Evolutionary conservation across 2,329 filamentous ascomycete species (phyloP).

Genomic region (Penicillium sp.): DNA sequence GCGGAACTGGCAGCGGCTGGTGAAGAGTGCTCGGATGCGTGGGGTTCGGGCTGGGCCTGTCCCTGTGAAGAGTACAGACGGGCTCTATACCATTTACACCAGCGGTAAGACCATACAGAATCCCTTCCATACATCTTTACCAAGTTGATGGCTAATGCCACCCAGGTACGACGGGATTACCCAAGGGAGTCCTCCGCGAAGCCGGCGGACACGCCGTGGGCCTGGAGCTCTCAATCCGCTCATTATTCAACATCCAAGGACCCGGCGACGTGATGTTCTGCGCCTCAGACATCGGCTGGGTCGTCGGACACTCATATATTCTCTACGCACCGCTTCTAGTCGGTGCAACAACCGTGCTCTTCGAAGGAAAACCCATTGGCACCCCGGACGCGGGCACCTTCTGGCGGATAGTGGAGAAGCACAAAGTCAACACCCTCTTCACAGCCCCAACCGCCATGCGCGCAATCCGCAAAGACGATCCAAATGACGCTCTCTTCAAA

Average conservation of each 20-base stretch:
- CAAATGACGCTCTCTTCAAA: constrained; percentile 69
- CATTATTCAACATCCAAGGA: constrained; percentile 80
- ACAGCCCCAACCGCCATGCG: constrained; percentile 87
- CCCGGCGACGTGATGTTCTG: constrained; percentile 82
- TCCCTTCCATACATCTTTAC: no score
- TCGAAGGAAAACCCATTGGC: constrained; percentile 91
- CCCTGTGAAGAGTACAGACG: constrained; percentile 75
- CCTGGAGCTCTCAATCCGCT: constrained; percentile 78
- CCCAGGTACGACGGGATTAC: constrained; percentile 74
- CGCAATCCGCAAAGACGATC: constrained; percentile 85
- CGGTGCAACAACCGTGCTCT: constrained; percentile 84
- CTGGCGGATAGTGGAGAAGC: constrained; percentile 83
- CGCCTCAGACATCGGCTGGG: constrained; percentile 90
- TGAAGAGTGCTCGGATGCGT: constrained; percentile 70
- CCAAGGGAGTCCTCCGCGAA: constrained; percentile 82
- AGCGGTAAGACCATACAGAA: constrained; percentile 52
- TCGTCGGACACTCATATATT: constrained; percentile 84
- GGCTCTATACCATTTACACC: constrained; percentile 90
- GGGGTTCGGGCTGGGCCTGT: constrained; percentile 74
- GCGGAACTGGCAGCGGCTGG: constrained; percentile 77
- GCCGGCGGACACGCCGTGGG: constrained; percentile 88
- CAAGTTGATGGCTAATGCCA: not conserved
- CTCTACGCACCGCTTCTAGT: constrained; percentile 84
- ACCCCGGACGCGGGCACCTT: constrained; percentile 87
- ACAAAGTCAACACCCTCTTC: constrained; percentile 81